Evolutionary conservation across 2,329 filamentous ascomycete species (phyloP).

Genomic region (Pyricularia pennisetigena): DNA sequence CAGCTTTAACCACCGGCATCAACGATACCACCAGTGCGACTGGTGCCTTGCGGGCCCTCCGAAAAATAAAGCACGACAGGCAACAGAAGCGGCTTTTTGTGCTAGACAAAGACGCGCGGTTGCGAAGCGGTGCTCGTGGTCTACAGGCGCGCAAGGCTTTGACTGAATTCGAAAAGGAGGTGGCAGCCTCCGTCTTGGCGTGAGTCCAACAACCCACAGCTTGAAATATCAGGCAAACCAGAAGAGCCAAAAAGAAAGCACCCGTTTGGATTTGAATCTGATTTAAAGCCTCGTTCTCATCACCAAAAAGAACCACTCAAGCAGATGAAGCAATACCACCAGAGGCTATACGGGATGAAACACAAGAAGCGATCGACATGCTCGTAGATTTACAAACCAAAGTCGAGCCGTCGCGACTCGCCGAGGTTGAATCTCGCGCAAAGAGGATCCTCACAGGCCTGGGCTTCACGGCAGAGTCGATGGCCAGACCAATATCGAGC

Average conservation of each 20-base stretch:
- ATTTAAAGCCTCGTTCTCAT: not conserved
- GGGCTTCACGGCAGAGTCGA: slow-evolving; percentile 6
- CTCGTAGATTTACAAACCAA: slow-evolving; percentile 59
- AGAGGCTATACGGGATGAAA: slow-evolving; percentile 51
- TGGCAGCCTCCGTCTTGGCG: slow-evolving; percentile 45
- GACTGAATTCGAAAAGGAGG: slow-evolving; percentile 55
- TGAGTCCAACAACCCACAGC: slow-evolving; percentile 20
- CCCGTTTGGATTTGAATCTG: not conserved
- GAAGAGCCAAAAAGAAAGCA: not conserved
- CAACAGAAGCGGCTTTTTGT: slow-evolving; percentile 55
- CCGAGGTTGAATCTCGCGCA: slow-evolving; percentile 30
- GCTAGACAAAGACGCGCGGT: slow-evolving; percentile 61
- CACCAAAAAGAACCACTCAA: slow-evolving; percentile 33
- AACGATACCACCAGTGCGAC: slow-evolving; percentile 52
- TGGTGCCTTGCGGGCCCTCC: slow-evolving; percentile 48
- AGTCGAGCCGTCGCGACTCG: slow-evolving; percentile 54
- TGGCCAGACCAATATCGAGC: slow-evolving; percentile 49
- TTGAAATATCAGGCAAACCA: not conserved
- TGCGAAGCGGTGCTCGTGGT: slow-evolving; percentile 67
- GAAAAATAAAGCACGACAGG: slow-evolving; percentile 51
- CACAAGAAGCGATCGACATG: slow-evolving; percentile 58
- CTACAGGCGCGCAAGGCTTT: slow-evolving; percentile 67
- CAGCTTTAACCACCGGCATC: slow-evolving; percentile 49
- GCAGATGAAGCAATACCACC: slow-evolving; percentile 45
- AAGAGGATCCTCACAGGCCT: slow-evolving; percentile 35